phyloP scores from a whole-genome alignment of 2,329 filamentous ascomycete species.

The Cladobotryum protrusum region DNA sequence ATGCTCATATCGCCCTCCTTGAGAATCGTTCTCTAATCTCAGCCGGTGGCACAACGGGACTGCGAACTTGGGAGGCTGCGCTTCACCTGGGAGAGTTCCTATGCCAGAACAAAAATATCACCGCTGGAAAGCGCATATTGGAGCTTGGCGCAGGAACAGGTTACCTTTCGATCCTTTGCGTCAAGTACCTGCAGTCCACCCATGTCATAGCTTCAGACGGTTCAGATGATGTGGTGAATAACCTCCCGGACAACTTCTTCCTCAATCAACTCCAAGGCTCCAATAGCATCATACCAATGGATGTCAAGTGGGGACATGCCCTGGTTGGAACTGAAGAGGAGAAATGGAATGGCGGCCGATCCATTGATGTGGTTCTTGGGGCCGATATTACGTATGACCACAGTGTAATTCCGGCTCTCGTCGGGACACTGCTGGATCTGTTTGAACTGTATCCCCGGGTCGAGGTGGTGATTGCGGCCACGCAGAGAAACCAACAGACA shows the following conservation, averaged over 20 bases:
- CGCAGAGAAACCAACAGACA: conserved; percentile 64
- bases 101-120: conserved; percentile 37
- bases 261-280: conserved; percentile 57
- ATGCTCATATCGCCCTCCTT: conserved; percentile 50
- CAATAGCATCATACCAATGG: conserved; percentile 40
- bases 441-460: conserved; percentile 50
- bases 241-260: conserved; percentile 60
- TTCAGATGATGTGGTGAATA: conserved; percentile 63
- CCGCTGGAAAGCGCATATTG: conserved; percentile 53
- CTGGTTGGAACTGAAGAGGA: conserved; percentile 52
- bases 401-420: conserved; percentile 54
- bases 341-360: conserved; percentile 40
- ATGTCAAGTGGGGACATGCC: conserved; percentile 59
- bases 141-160: conserved; percentile 75
- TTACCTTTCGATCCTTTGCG: conserved; percentile 66
- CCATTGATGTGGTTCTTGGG: conserved; percentile 61
- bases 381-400: conserved; percentile 76
- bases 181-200: conserved; percentile 55
- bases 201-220: conserved; percentile 68
- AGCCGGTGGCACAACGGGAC: conserved; percentile 65
- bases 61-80: conserved; percentile 76
- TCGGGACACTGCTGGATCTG: conserved; percentile 58
- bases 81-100: conserved; percentile 67
- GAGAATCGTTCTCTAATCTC: conserved; percentile 66
- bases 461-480: conserved; percentile 61